phyloP scores from a whole-genome alignment of 768 basidiomycete genomes.

The Rubroboletus satanas region DNA sequence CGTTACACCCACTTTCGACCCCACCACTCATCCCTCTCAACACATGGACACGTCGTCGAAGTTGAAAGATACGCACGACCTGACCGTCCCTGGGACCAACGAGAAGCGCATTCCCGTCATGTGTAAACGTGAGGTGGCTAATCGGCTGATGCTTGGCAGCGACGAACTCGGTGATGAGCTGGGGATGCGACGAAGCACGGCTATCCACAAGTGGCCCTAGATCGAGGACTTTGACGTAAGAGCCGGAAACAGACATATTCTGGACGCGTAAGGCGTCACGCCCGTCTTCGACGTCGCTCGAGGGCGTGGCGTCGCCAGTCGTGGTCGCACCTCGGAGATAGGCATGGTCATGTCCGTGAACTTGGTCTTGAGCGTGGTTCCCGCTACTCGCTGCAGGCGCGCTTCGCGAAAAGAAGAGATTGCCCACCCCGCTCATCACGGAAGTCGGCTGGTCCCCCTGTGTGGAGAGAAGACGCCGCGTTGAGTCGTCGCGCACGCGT shows the following conservation, averaged over 20 bases:
- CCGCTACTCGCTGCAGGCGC: constrained; percentile 46
- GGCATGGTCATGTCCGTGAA: background rate
- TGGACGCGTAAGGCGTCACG: constrained; percentile 4
- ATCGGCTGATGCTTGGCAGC: constrained; percentile 47
- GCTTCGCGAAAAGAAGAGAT: constrained; percentile 57
- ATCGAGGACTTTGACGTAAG: constrained; percentile 57
- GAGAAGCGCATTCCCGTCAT: constrained; percentile 49
- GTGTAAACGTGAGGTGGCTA: constrained; percentile 45
- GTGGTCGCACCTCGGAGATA: constrained; percentile 16
- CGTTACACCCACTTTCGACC: background rate
- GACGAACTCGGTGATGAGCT: constrained; percentile 45
- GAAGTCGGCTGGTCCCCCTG: constrained; percentile 22
- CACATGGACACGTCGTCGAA: constrained; percentile 29
- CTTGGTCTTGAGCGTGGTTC: constrained; percentile 9
- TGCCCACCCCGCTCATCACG: constrained; percentile 27
- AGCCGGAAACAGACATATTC: constrained; percentile 29
- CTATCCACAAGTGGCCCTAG: constrained; percentile 35
- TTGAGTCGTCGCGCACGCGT: background rate
- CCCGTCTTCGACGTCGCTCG: constrained; percentile 11
- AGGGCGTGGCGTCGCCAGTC: constrained; percentile 9
- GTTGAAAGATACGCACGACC: constrained; percentile 45
- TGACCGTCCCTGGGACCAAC: constrained; percentile 56
- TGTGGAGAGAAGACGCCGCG: constrained; percentile 19
- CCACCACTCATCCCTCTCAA: constrained; percentile 12
- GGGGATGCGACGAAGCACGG: constrained; percentile 22